phyloP scores from a whole-genome alignment of 2,329 filamentous ascomycete species.

The Exophiala oligosperma region DNA sequence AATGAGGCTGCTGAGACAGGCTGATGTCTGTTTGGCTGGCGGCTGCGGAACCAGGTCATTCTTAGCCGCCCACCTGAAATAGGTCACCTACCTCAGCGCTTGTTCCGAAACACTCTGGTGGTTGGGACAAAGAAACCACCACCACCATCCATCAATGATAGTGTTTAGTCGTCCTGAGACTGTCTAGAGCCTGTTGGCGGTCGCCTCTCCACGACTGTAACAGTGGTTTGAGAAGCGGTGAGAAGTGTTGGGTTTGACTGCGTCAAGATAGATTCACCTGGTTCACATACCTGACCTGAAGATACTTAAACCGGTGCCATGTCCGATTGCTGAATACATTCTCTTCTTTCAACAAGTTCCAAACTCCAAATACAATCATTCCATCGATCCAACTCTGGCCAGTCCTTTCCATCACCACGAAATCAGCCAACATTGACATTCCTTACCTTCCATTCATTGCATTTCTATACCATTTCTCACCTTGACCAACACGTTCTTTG shows the following conservation, averaged over 20 bases:
- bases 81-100: slow-evolving; percentile 12
- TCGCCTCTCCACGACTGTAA: not conserved
- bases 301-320: not conserved
- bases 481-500: too few species aligned
- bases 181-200: slow-evolving; percentile 6
- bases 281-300: not conserved
- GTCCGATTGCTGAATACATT: not conserved
- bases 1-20: slow-evolving; percentile 11
- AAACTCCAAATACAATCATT: not conserved
- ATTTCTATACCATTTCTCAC: not conserved
- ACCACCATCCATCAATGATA: slow-evolving; percentile 13
- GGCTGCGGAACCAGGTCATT: slow-evolving; percentile 4
- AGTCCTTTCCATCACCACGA: not conserved
- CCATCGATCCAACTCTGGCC: not conserved
- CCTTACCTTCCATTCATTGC: not conserved
- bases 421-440: not conserved
- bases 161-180: slow-evolving; percentile 9
- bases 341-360: not conserved
- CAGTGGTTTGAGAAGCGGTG: not conserved
- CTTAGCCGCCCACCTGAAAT: slow-evolving; percentile 20
- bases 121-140: slow-evolving; percentile 7
- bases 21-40: slow-evolving; percentile 16
- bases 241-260: not conserved
- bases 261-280: not conserved
- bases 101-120: slow-evolving; percentile 16